Conservation (phyloP, 2,329 filamentous ascomycete genomes). For the Tympanopsis confertula region DNA sequence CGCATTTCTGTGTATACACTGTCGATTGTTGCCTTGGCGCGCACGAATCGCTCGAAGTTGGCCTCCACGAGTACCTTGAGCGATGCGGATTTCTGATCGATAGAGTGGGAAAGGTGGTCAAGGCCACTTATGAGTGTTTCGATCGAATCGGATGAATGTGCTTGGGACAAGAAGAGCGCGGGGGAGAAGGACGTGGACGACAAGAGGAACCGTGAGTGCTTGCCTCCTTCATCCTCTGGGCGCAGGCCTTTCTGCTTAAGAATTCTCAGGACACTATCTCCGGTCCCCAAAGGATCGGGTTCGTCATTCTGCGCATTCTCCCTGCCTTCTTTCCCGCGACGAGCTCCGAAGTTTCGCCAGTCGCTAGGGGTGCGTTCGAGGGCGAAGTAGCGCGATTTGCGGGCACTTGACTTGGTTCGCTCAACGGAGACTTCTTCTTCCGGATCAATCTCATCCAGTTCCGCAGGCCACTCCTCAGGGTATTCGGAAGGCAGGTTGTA, state of each 20-base stretch:
- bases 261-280: constrained; percentile 52
- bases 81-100: constrained; percentile 65
- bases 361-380: not conserved
- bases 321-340: not conserved
- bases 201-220: constrained; percentile 59
- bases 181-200: constrained; percentile 66
- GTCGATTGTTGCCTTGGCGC: constrained; percentile 65
- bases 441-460: not conserved
- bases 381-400: constrained; percentile 1
- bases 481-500: not conserved
- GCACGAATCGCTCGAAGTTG: constrained; percentile 68
- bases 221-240: constrained; percentile 51
- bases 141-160: constrained; percentile 57
- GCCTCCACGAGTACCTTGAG: constrained; percentile 64
- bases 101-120: constrained; percentile 55
- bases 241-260: constrained; percentile 49
- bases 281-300: constrained; percentile 56
- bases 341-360: not conserved
- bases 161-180: constrained; percentile 58
- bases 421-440: constrained; percentile 4
- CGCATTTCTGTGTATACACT: constrained; percentile 70
- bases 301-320: constrained; percentile 57
- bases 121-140: constrained; percentile 54
- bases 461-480: not conserved
- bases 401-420: not conserved